Percentiles rank a stretch among this genome's conserved stretches.
phyloP scores from a whole-genome alignment of 805 yeast species.

The Cyberlindnera japonica region DNA sequence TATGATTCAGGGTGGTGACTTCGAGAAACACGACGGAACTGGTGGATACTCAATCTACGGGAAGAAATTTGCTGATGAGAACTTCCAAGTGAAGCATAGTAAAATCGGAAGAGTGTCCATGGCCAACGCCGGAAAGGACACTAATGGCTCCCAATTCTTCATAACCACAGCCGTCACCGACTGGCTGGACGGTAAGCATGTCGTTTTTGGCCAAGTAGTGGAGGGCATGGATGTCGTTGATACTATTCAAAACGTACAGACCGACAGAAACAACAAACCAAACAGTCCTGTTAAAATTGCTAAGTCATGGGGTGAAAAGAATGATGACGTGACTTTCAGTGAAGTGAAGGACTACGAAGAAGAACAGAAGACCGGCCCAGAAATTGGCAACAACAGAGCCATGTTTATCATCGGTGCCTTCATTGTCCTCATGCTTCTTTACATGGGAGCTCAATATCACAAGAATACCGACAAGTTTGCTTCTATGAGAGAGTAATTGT shows the following conservation, averaged over 20 bases:
- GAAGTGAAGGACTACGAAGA: slow-evolving; percentile 21
- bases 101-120: slow-evolving; percentile 65
- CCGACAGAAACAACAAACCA: slow-evolving; percentile 41
- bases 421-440: slow-evolving; percentile 16
- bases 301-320: slow-evolving; percentile 30
- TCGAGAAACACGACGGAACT: slow-evolving; percentile 57
- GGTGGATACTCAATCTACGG: slow-evolving; percentile 86
- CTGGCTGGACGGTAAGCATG: slow-evolving; percentile 57
- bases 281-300: slow-evolving; percentile 38
- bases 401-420: slow-evolving; percentile 20
- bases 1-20: slow-evolving; percentile 89
- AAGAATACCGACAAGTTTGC: slow-evolving; percentile 21
- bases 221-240: slow-evolving; percentile 60
- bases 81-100: slow-evolving; percentile 61
- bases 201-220: slow-evolving; percentile 74
- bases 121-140: slow-evolving; percentile 68
- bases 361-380: slow-evolving; percentile 6
- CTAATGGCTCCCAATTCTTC: slow-evolving; percentile 70
- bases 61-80: slow-evolving; percentile 70
- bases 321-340: slow-evolving; percentile 17
- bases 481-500: slow-evolving; percentile 26
- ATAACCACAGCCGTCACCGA: slow-evolving; percentile 53
- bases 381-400: slow-evolving; percentile 10
- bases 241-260: slow-evolving; percentile 54
- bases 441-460: slow-evolving; percentile 17